Evolutionary conservation across 202 grass and related monocot species (phyloP).

Genomic region (Carex arenaria): DNA sequence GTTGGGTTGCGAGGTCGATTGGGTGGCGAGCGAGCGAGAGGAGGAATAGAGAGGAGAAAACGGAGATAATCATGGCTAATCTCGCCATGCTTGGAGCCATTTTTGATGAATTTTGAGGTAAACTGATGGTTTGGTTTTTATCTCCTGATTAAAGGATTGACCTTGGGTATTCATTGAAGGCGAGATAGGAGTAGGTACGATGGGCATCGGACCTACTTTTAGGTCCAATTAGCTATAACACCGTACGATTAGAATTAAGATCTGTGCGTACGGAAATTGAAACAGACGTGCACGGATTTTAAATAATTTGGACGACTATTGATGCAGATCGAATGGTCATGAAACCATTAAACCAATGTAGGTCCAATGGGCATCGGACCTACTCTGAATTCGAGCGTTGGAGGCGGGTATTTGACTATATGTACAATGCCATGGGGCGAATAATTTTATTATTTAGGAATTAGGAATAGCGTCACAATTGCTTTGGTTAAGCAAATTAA

Average conservation of each 20-base stretch:
- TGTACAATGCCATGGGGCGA: no score
- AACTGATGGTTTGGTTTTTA: background rate
- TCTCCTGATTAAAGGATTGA: background rate
- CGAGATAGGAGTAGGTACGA: no score
- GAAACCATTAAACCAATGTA: no score
- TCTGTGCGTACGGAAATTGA: no score
- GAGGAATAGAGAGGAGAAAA: background rate
- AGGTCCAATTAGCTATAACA: no score
- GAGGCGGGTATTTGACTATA: background rate
- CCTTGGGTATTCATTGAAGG: background rate
- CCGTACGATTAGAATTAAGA: no score
- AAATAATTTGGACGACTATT: no score
- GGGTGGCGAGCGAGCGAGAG: constrained; percentile 2
- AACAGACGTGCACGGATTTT: no score
- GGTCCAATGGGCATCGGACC: no score
- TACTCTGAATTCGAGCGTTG: no score
- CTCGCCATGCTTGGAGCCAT: constrained; percentile 4
- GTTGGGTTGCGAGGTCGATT: background rate
- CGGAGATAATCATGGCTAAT: background rate
- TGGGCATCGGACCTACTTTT: no score
- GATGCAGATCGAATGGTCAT: no score
- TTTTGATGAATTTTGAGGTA: constrained; percentile 9
- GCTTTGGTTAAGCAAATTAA: background rate
- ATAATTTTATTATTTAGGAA: background rate
- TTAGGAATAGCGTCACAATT: background rate